Evolutionary conservation across 805 yeast species (phyloP), one percentile per base, ranked within the genome.

Genomic region (Saturnispora mendoncae): DNA sequence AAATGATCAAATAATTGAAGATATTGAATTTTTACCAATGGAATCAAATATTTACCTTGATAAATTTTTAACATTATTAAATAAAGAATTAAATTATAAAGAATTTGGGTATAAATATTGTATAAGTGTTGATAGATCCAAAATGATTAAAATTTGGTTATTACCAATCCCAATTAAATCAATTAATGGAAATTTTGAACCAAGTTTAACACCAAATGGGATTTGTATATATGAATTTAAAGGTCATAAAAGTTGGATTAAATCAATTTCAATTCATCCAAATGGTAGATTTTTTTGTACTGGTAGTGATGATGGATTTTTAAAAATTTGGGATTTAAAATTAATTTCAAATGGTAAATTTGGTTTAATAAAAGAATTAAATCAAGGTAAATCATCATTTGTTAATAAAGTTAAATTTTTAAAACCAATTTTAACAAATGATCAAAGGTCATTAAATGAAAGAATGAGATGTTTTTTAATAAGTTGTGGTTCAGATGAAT

Each of bases 171-270:
- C 90, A 1, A 7, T 29, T 13, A 18, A 17, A n/a, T 19, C 43
- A 12, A 19, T 30, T 15, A 29, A 17, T 4, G 19, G 78, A 12
- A 51, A 52, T 3, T 55, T 46, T 7, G n/a, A 24, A 32, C 83
- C 86, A 0, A 40, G 33, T 21, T 59, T 72, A 17, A 71, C 77
- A 51, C 76, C 83, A 1, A 74, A 78, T 36, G 90, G 84, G 2
- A 69, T 67, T 51, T 62, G 74, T 20, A 52, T 85, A 1, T 66
- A 69, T 19, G 76, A 77, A 15, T 61, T 85, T 9, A 52, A 62
- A 6, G 96, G 92, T 2, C 97, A 88, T 59, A 75, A 76, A 38
- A 83, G 92, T 8, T 88, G 97, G 97, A 82, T 90, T 1, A 74
- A 81, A 46, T 72, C 77, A 6, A 52, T 87, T 5, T 64, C 65